phyloP scores from a whole-genome alignment of 2,329 filamentous ascomycete species.

The Venturia aucupariae region DNA sequence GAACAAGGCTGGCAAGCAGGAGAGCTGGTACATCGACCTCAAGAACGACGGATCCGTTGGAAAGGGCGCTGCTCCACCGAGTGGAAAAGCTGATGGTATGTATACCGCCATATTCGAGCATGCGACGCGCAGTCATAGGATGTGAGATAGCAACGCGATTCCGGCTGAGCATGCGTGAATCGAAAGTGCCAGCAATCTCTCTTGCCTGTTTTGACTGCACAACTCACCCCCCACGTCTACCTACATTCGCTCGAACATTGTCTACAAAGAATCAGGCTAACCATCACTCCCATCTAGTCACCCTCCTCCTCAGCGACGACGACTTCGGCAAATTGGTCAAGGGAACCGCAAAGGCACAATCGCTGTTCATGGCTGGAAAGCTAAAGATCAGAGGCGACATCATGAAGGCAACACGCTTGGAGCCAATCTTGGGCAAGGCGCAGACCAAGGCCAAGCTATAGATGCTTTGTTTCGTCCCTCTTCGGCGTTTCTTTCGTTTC shows the following conservation, averaged over 20 bases:
- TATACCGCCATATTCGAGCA: slow-evolving; percentile 15
- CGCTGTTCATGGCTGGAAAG: slow-evolving; percentile 96
- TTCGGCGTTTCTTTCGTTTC: background rate
- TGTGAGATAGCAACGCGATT: no score
- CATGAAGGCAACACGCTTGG: slow-evolving; percentile 97
- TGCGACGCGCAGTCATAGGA: background rate
- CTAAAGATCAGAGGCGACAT: slow-evolving; percentile 97
- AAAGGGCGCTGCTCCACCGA: slow-evolving; percentile 58
- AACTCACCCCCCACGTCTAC: background rate
- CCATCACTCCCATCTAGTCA: slow-evolving; percentile 47
- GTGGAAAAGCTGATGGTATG: slow-evolving; percentile 75
- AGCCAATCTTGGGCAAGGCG: slow-evolving; percentile 83
- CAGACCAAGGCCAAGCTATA: slow-evolving; percentile 42
- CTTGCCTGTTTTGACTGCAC: background rate
- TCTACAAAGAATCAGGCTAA: background rate
- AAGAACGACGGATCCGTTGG: slow-evolving; percentile 80
- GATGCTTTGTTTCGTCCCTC: background rate
- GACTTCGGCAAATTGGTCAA: slow-evolving; percentile 77
- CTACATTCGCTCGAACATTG: background rate
- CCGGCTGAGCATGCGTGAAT: background rate
- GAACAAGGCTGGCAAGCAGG: slow-evolving; percentile 69
- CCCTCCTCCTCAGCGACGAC: slow-evolving; percentile 71
- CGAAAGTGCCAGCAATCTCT: background rate
- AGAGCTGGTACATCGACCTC: slow-evolving; percentile 91
- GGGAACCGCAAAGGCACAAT: slow-evolving; percentile 90